Percentiles rank a stretch among this genome's conserved stretches.
phyloP scores from a whole-genome alignment of 2,329 filamentous ascomycete genomes.

The Clonostachys solani region DNA sequence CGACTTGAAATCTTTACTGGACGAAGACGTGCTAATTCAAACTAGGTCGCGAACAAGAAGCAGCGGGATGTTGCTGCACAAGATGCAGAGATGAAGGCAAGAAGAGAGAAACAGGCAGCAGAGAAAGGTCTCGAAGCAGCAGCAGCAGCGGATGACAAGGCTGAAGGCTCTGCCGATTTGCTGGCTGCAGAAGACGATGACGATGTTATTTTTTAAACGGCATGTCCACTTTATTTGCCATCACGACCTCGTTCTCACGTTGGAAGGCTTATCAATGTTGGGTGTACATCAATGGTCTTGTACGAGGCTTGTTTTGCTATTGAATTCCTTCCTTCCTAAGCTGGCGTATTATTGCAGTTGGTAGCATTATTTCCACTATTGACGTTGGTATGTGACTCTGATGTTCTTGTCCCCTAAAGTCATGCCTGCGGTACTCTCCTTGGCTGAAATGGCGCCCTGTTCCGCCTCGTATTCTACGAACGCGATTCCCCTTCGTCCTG shows the following conservation, averaged over 20 bases:
- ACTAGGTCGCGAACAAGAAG: constrained; percentile 72
- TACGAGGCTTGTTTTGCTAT: not conserved
- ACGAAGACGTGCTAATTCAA: not conserved
- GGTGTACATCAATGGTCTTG: not conserved
- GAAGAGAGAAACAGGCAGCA: constrained; percentile 44
- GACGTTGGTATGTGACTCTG: constrained; percentile 94
- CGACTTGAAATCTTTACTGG: not conserved
- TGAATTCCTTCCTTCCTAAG: not conserved
- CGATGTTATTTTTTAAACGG: constrained; percentile 74
- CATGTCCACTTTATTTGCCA: not conserved
- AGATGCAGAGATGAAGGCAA: constrained; percentile 73
- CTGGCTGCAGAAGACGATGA: constrained; percentile 74
- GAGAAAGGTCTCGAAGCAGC: constrained; percentile 19
- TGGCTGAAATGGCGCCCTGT: constrained; percentile 83
- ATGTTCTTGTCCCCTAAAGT: constrained; percentile 72
- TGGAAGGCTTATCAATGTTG: not conserved
- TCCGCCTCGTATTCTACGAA: constrained; percentile 97
- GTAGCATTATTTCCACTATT: constrained; percentile 44
- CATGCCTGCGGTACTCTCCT: constrained; percentile 89
- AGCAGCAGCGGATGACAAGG: constrained; percentile 28
- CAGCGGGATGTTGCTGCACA: constrained; percentile 69
- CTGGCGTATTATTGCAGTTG: not conserved
- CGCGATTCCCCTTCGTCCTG: constrained; percentile 80
- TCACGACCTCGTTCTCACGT: too few species aligned
- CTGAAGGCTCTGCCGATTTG: constrained; percentile 54